A percentile compares a stretch with the other conserved stretches of the same genome.
Conservation (phyloP, 164 flowering plant species). For the Kalanchoe fedtschenkoi region DNA sequence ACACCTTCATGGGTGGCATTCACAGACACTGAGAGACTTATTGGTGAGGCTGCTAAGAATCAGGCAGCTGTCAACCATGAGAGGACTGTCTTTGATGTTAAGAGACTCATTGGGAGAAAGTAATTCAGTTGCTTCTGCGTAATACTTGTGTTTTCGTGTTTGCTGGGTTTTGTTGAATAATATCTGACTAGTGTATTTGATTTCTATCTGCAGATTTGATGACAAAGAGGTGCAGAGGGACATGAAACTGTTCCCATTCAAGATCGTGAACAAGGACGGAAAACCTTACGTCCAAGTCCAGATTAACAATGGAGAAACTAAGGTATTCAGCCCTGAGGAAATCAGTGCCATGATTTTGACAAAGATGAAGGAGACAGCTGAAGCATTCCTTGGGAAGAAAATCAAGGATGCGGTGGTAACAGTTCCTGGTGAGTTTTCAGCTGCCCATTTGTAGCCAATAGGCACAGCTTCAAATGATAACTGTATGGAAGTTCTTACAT, state of each 20-base stretch:
- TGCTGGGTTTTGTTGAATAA: not conserved
- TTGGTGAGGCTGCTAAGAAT: constrained; percentile 16
- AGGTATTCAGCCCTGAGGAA: constrained; percentile 16
- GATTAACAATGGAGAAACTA: constrained; percentile 11
- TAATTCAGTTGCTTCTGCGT: not conserved
- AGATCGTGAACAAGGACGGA: constrained; percentile 17
- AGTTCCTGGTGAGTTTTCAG: constrained; percentile 19
- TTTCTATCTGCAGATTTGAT: constrained; percentile 5
- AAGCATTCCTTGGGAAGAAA: constrained; percentile 27
- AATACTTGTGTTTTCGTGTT: not conserved
- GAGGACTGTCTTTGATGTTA: constrained; percentile 14
- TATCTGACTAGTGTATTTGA: not conserved
- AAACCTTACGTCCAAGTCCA: constrained; percentile 14
- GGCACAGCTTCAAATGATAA: not conserved
- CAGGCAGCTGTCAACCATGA: constrained; percentile 13
- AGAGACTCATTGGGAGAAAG: constrained; percentile 15
- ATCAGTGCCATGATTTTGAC: constrained; percentile 13
- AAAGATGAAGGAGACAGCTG: constrained; percentile 22
- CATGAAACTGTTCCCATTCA: constrained; percentile 13
- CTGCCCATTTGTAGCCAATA: not conserved
- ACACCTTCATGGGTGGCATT: constrained; percentile 17
- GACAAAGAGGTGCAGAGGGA: constrained; percentile 17
- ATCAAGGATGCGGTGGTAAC: constrained; percentile 30
- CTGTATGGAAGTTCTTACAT: not conserved
- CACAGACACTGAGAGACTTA: constrained; percentile 13